Base-by-base conservation (phyloP, 495 filamentous ascomycete genomes). In the Trichoderma gamsii region DNA sequence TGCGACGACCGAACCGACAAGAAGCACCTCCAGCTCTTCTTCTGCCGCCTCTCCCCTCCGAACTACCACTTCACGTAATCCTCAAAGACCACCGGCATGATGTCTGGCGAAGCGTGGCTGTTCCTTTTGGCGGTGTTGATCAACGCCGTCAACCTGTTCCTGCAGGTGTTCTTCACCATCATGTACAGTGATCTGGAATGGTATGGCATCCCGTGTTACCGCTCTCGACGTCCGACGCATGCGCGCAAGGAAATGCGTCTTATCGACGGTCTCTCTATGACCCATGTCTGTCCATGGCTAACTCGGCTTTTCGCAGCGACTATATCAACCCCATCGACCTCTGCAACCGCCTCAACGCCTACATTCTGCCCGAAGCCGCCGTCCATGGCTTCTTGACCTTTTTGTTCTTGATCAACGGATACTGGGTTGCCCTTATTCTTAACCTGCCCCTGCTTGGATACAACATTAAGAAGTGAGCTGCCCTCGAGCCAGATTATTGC, bases 311-410 rank as follows among this genome's bases (percentile, higher is more conserved):
- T 35, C 43, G 59, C 73, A 97, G 94, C 82, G 96, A 99, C 82
- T 99, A 99, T 82, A 98, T 99, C 83, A 99, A 99, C 83, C 96
- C 96, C 18, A 98, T 98, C 84, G 96, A 99, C 76, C 93, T 99
- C 71, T 99, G 96, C 90, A 99, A 99, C 89, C 91, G 96, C 72
- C 91, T 99, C 71, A 99, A 99, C 84, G 93, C 93, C 78, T 98
- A 99, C 84, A 99, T 99, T 78, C 88, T 98, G 77, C 96, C 96
- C 77, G 96, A 99, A 86, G 96, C 95, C 73, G 93, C 91, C 71
- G 93, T 99, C 69, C 96, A 99, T 76, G 93, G 88, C 68, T 92
- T 97, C 84, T 82, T 99, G 73, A 97, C 96, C 69, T 86, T 91
- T 77, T 78, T 98, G 67, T 99, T 99, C 83, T 82, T 98, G 65